Evolutionary conservation across 2,329 filamentous ascomycete species (phyloP).

Genomic region (Diaporthe citri): DNA sequence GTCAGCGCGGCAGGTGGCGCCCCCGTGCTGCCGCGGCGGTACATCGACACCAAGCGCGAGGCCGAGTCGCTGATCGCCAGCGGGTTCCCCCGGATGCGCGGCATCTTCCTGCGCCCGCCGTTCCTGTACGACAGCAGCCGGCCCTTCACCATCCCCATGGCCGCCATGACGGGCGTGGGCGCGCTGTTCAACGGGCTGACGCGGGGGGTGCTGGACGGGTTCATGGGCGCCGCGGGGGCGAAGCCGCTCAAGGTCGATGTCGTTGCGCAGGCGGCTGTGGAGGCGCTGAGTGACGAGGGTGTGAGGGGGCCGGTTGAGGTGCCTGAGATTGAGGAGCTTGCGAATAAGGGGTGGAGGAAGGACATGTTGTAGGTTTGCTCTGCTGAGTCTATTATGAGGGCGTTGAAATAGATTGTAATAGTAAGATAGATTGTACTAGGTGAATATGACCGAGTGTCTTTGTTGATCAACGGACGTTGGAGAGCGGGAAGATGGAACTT

Average conservation of each 20-base stretch:
- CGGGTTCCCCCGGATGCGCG: conserved; percentile 80
- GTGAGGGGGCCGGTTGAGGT: conserved; percentile 83
- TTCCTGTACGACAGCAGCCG: conserved; percentile 92
- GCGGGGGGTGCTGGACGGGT: conserved; percentile 78
- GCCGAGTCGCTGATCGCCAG: conserved; percentile 83
- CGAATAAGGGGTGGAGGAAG: conserved; percentile 87
- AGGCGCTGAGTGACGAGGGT: conserved; percentile 81
- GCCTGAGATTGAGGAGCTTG: conserved; percentile 83
- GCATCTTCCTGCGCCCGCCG: conserved; percentile 84
- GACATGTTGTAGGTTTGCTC: conserved; percentile 78
- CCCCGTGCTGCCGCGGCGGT: conserved; percentile 85
- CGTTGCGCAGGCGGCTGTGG: conserved; percentile 90
- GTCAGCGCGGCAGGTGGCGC: conserved; percentile 90
- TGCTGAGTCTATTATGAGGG: neutral
- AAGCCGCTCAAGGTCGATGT: conserved; percentile 90
- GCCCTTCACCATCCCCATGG: conserved; percentile 86
- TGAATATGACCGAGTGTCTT: too few relatives aligned
- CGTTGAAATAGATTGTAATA: conserved; percentile 10
- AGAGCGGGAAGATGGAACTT: neutral
- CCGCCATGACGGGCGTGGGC: conserved; percentile 80
- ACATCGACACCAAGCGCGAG: conserved; percentile 92
- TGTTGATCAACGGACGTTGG: neutral
- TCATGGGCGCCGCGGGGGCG: conserved; percentile 85
- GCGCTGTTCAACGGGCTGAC: conserved; percentile 82
- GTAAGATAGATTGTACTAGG: conserved; percentile 13